Evolutionary conservation across 176 grass and related monocot species (phyloP).

Genomic region (Stipa capillata): DNA sequence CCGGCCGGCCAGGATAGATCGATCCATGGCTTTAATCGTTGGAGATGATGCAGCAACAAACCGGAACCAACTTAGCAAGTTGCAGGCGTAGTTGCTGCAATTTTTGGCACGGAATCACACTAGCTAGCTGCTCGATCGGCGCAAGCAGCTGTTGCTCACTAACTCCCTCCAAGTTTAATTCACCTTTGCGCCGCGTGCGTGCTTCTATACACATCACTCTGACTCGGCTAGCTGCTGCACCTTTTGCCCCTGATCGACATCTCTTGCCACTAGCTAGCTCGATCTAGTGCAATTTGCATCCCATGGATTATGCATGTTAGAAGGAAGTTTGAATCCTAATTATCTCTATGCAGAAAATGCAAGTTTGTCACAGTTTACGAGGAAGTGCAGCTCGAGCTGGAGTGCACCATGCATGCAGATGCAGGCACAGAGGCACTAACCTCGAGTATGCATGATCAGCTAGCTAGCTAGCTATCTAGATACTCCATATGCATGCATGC

Average conservation of each 20-base stretch:
- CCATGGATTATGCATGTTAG: not conserved
- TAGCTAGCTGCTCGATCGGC: not conserved
- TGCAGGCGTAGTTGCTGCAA: not conserved
- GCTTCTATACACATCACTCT: not conserved
- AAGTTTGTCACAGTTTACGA: not conserved
- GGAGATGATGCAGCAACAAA: not conserved
- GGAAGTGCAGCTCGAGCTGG: conserved; percentile 14
- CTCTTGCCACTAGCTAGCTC: not conserved
- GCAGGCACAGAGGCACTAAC: not conserved
- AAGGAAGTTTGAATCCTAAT: not conserved
- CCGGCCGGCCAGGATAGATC: not conserved
- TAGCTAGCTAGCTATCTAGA: not conserved
- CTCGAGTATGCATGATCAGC: not conserved
- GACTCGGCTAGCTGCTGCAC: not conserved
- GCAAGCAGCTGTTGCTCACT: conserved; percentile 37
- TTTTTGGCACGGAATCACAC: not conserved
- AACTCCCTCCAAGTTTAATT: not conserved
- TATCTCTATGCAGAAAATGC: not conserved
- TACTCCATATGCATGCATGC: no score
- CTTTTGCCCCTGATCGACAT: not conserved
- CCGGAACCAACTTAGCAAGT: not conserved
- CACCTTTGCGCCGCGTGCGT: not conserved
- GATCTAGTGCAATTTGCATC: not conserved
- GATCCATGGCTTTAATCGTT: not conserved
- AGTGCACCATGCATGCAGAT: not conserved